Base-by-base conservation (phyloP, 2,329 filamentous ascomycete species). In the Nothophoma quercina region DNA sequence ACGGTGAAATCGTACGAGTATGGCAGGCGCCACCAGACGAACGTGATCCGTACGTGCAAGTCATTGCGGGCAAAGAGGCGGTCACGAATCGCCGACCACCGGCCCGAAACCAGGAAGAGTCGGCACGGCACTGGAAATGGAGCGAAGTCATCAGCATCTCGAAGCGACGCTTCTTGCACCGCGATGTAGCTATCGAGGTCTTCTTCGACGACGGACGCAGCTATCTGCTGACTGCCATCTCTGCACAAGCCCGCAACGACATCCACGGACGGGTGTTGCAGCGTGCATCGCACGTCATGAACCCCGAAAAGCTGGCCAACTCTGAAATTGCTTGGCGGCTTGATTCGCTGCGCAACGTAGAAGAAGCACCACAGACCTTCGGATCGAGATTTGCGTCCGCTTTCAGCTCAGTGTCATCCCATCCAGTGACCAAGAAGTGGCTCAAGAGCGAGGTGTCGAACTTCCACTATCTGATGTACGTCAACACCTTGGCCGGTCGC, bases 161-260 rank as follows among this genome's bases (percentile, higher is more conserved):
- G 0, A 99, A 99, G 74, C 87, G 96, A 16, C 88, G 93, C 6
- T 99, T 98, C 73, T 78, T 99, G 4, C 96, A 98, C 75, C 88
- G 95, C 21, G 93, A 99, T 68, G 95, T 99, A 10, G 92, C 91
- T 0, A 87, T 98, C n/a, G 95, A 99, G 70, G 85, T 97, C 2
- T 99, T 99, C 78, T 99, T 99, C 71, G 93, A 92, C 0, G 96
- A 99, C 70, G 95, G 95, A 1, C 88, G 92, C 49, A 99, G 95
- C 76, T 99, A 98, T 71, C 81, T 99, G 13, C 76, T 99, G 51
- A 98, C 93, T 0, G 87, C 92, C 3, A 88, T 92, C 51, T 91
- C 89, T 28, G 83, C 89, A 0, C 77, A 78, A 25, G 79, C 86
- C 29, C 85, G 95, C 56, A 91, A 99, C 68, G 90, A 93, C 51